These are phyloP conservation scores for Trametes polyzona DNA, from an alignment of 1,284 basidiomycete genomes.

Conservation along the genomic window DNA sequence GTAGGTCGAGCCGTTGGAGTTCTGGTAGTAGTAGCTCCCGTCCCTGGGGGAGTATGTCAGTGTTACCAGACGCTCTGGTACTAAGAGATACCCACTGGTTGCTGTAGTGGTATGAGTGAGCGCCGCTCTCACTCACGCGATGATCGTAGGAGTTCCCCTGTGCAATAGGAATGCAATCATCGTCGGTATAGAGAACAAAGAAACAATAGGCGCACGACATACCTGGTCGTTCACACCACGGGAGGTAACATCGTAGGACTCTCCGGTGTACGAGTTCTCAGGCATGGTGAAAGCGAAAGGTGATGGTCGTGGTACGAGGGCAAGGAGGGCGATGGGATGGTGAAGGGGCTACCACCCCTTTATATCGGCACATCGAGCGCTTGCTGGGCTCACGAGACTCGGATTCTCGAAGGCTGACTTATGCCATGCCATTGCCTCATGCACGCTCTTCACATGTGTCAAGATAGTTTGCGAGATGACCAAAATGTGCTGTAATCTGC, in stretches of 20 bases:
- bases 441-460: too few relatives aligned
- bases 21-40: slow-evolving; percentile 34
- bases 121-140: slow-evolving; percentile 27
- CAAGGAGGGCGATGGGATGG: not conserved
- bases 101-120: slow-evolving; percentile 34
- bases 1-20: slow-evolving; percentile 31
- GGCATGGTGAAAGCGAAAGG: slow-evolving; percentile 3
- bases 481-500: too few relatives aligned
- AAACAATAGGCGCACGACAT: not conserved
- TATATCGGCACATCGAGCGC: not conserved
- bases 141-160: slow-evolving; percentile 36
- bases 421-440: too few relatives aligned
- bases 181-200: not conserved
- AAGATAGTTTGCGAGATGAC: too few relatives aligned
- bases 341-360: too few relatives aligned
- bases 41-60: slow-evolving; percentile 16
- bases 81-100: slow-evolving; percentile 28
- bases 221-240: slow-evolving; percentile 33
- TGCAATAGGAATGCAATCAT: not conserved
- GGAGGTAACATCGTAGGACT: slow-evolving; percentile 26
- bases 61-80: too few relatives aligned
- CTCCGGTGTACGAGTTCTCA: slow-evolving; percentile 5
- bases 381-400: too few relatives aligned
- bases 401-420: too few relatives aligned
- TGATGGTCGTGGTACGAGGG: not conserved